A percentile compares a stretch with the other conserved stretches of the same genome.
These are phyloP conservation scores for Pezicula rhizophila DNA, from an alignment of 2,329 filamentous ascomycete species.

Conservation along the genomic window DNA sequence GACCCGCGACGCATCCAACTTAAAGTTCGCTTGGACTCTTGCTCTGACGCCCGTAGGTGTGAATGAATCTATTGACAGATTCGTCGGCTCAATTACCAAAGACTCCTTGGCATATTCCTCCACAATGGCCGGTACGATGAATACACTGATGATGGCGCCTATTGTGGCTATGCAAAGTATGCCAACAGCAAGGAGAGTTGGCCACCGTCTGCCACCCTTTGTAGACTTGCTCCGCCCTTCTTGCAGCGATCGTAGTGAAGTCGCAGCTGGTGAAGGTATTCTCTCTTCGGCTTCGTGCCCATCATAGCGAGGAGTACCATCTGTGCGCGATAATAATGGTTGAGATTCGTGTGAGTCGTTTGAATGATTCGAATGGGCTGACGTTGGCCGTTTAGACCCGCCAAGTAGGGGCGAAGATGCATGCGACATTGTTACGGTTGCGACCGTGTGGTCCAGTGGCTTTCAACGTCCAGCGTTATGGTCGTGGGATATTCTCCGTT, in stretches of 20 bases:
- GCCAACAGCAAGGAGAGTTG: slow-evolving; percentile 68
- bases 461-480: slow-evolving; percentile 10
- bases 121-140: slow-evolving; percentile 73
- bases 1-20: slow-evolving; percentile 73
- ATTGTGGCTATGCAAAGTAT: slow-evolving; percentile 58
- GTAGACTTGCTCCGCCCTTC: slow-evolving; percentile 19
- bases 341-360: slow-evolving; percentile 25
- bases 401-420: slow-evolving; percentile 22
- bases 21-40: slow-evolving; percentile 75
- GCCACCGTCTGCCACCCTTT: slow-evolving; percentile 55
- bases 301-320: slow-evolving; percentile 25
- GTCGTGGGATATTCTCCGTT: not conserved
- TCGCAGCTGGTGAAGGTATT: slow-evolving; percentile 26
- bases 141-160: slow-evolving; percentile 69
- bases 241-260: slow-evolving; percentile 29
- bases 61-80: slow-evolving; percentile 78
- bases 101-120: slow-evolving; percentile 84
- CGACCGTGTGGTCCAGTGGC: not conserved
- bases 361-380: slow-evolving; percentile 16
- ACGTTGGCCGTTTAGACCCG: slow-evolving; percentile 14
- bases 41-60: slow-evolving; percentile 72
- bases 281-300: slow-evolving; percentile 15
- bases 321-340: slow-evolving; percentile 27
- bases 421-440: slow-evolving; percentile 2
- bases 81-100: slow-evolving; percentile 73